Base-by-base conservation (phyloP, 768 basidiomycete genomes). In the Pulveroboletus sp. region DNA sequence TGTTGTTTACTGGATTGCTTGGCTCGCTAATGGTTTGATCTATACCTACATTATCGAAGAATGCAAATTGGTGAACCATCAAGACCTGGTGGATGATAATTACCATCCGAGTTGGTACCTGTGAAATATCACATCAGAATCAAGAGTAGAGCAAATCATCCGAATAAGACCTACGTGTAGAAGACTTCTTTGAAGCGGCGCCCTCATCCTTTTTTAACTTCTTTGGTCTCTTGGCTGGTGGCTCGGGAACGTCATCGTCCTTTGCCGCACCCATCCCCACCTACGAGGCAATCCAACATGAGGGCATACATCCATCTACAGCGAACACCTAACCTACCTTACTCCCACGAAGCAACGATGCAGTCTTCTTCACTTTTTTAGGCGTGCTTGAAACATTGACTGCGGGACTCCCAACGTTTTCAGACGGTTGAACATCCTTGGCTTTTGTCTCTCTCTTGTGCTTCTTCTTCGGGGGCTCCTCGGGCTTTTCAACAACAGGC, bases 381-480 rank as follows among this genome's bases (percentile, higher is more conserved):
- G 21, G 10, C 20, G 13, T 14, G 19, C 34, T 24, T n/a, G 46
- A 35, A 17, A 32, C 45, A 42, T 64, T 57, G 29, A 44, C 51
- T 11, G 47, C 36, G 19, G 49, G 20, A 27, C 32, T 41, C 40
- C 49, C 55, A 16, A 21, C 21, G 20, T 8, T 32, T 8, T 40
- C 48, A 7, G 47, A 13, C 16, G 38, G 27, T n/a, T 48, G 40
- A 25, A 25, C 16, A 7, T 52, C 51, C 20, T 57, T 58, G 3
- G 31, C 34, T 25, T 41, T 52, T 4, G 36, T 32, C 17, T 36
- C 50, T 12, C 48, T 53, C 47, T 48, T 60, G n/a, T 6, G 45
- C 42, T 32, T 63, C 21, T 66, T 66, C 53, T 45, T 56, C 10
- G 43, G 49, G 12, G 55, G 56, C 11, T 55, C 59, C 13, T 43